Evolutionary conservation across 2,329 filamentous ascomycete genomes (phyloP).

Genomic region (Xylariaceae sp.): DNA sequence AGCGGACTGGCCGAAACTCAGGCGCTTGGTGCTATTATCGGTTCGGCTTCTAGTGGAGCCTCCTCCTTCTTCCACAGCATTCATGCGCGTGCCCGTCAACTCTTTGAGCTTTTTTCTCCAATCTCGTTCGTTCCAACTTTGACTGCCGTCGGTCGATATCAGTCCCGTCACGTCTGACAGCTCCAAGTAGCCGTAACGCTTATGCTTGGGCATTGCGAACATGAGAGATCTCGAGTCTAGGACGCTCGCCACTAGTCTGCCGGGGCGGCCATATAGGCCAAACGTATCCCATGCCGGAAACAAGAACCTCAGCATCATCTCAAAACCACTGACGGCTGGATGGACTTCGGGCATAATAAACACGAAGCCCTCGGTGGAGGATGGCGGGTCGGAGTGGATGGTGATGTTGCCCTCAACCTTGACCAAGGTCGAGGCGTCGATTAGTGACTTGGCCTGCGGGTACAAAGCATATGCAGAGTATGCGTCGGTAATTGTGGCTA

Average conservation of each 20-base stretch:
- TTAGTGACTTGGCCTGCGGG: slow-evolving; percentile 88
- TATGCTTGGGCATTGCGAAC: slow-evolving; percentile 94
- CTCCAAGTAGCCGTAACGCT: slow-evolving; percentile 88
- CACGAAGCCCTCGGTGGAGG: slow-evolving; percentile 86
- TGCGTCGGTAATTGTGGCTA: slow-evolving; percentile 88
- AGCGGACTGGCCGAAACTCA: slow-evolving; percentile 51
- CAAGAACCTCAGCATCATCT: slow-evolving; percentile 90
- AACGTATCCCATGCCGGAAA: slow-evolving; percentile 96
- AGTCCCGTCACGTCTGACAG: slow-evolving; percentile 80
- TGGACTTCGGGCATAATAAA: slow-evolving; percentile 97
- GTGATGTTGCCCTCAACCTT: slow-evolving; percentile 93
- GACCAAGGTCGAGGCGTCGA: slow-evolving; percentile 90
- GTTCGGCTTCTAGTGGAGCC: slow-evolving; percentile 50
- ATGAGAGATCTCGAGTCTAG: slow-evolving; percentile 88
- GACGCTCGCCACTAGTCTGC: slow-evolving; percentile 81
- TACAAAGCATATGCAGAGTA: slow-evolving; percentile 96
- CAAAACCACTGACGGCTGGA: slow-evolving; percentile 90
- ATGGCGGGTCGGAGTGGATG: slow-evolving; percentile 78
- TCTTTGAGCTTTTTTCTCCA: slow-evolving; percentile 92
- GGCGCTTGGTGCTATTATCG: slow-evolving; percentile 60
- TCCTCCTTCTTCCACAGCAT: slow-evolving; percentile 54
- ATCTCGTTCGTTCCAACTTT: slow-evolving; percentile 79
- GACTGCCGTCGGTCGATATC: slow-evolving; percentile 77
- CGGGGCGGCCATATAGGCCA: slow-evolving; percentile 85
- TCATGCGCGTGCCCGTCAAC: slow-evolving; percentile 78